phyloP scores from a whole-genome alignment of 148 eudicot genomes.

The Silene uniflora region DNA sequence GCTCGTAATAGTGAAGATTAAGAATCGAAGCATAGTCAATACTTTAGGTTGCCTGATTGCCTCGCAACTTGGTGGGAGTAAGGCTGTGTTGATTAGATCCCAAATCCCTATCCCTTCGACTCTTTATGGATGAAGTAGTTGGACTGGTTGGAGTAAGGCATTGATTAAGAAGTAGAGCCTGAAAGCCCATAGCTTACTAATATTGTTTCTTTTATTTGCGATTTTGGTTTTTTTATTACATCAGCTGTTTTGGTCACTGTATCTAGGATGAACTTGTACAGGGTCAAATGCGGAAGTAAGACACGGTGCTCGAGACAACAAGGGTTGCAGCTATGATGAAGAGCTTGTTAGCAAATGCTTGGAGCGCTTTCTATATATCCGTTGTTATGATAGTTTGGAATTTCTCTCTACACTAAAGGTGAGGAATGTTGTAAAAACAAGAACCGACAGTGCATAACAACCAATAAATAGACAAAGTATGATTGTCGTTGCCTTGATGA shows the following conservation, averaged over 20 bases:
- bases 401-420: conserved; percentile 88
- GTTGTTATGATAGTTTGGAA: conserved; percentile 78
- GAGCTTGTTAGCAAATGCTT: conserved; percentile 64
- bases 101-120: no score
- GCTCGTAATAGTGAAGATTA: no score
- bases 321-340: conserved; percentile 35
- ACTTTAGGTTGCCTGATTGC: no score
- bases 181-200: neutral
- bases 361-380: conserved; percentile 68
- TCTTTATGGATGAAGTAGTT: neutral
- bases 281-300: conserved; percentile 30
- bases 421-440: conserved; percentile 12
- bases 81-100: no score
- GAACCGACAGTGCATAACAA: neutral
- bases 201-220: neutral
- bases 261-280: conserved; percentile 16
- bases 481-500: neutral
- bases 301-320: conserved; percentile 21
- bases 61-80: no score
- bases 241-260: neutral
- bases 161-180: neutral
- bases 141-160: neutral
- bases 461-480: neutral
- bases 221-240: neutral
- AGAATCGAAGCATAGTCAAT: no score